These are phyloP conservation scores for Dothistroma pini DNA, from an alignment of 2,329 filamentous ascomycete species.

Conservation along the genomic window DNA sequence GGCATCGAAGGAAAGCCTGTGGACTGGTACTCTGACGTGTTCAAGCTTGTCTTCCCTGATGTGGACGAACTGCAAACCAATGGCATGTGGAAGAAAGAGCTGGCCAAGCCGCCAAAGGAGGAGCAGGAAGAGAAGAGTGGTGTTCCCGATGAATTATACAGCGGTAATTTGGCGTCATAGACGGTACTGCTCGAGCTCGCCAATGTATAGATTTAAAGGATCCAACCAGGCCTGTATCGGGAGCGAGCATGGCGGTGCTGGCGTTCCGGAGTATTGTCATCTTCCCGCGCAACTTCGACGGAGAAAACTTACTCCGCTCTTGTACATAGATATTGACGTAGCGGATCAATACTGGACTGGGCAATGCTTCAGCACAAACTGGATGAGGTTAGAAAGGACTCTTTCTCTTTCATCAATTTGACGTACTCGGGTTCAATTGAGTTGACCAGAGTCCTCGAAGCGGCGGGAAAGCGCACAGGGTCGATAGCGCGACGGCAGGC, in stretches of 20 bases:
- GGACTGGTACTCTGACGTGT: conserved; percentile 91
- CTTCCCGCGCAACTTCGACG: neutral
- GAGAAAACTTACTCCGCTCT: conserved; percentile 13
- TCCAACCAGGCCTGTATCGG: neutral
- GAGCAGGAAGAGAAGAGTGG: conserved; percentile 38
- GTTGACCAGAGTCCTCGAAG: too few relatives aligned
- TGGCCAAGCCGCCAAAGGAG: conserved; percentile 55
- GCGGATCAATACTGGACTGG: too few relatives aligned
- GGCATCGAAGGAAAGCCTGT: conserved; percentile 89
- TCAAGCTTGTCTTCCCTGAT: conserved; percentile 81
- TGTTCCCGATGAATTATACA: conserved; percentile 2
- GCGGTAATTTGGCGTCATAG: conserved; percentile 8
- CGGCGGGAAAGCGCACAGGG: too few relatives aligned
- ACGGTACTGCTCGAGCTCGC: neutral
- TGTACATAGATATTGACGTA: conserved; percentile 11
- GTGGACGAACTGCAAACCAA: conserved; percentile 72
- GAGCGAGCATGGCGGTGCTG: neutral
- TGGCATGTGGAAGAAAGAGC: conserved; percentile 63
- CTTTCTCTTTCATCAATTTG: too few relatives aligned
- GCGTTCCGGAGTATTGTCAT: neutral
- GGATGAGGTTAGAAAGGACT: too few relatives aligned
- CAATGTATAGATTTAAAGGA: neutral
- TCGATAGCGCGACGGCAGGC: too few relatives aligned
- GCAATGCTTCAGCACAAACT: too few relatives aligned
- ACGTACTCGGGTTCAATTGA: too few relatives aligned